These are phyloP conservation scores for Blastomyces gilchristii DNA, from an alignment of 2,329 filamentous ascomycete genomes.

Conservation along the genomic window DNA sequence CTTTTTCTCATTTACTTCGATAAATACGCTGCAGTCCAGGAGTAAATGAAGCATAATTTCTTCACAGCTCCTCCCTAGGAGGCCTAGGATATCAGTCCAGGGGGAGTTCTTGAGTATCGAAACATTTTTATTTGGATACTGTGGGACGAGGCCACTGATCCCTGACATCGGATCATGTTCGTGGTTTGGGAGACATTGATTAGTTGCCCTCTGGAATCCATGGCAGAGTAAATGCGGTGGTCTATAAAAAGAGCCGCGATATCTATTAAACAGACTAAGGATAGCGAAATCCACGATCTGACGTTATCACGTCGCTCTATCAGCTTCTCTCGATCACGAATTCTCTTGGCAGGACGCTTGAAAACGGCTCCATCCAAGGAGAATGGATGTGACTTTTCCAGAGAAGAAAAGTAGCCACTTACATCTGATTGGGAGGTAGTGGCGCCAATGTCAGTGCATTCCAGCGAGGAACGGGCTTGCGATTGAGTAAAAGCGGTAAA, in stretches of 20 bases:
- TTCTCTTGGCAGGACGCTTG: not conserved
- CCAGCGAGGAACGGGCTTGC: constrained; percentile 33
- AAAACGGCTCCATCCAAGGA: not conserved
- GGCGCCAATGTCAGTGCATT: constrained; percentile 29
- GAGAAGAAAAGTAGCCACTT: not conserved
- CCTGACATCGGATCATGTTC: constrained; percentile 31
- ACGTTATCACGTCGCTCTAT: not conserved
- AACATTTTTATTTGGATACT: constrained; percentile 60
- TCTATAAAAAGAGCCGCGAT: constrained; percentile 38
- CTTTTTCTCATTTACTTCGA: constrained; percentile 47
- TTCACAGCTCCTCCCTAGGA: constrained; percentile 67
- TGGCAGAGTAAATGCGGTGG: constrained; percentile 72
- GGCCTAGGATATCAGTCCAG: constrained; percentile 64
- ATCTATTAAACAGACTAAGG: constrained; percentile 61
- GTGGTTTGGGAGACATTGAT: constrained; percentile 20
- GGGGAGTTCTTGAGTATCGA: constrained; percentile 55
- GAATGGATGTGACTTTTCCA: not conserved
- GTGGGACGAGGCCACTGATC: constrained; percentile 56
- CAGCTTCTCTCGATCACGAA: not conserved
- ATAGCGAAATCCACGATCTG: constrained; percentile 70
- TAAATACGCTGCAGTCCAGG: constrained; percentile 66
- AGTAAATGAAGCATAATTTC: constrained; percentile 67
- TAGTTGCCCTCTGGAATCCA: constrained; percentile 55
- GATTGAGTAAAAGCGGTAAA: constrained; percentile 55
- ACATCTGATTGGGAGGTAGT: constrained; percentile 53